Evolutionary conservation across 257 asterid genomes (phyloP).

Genomic region (Salvia rosmarinus): DNA sequence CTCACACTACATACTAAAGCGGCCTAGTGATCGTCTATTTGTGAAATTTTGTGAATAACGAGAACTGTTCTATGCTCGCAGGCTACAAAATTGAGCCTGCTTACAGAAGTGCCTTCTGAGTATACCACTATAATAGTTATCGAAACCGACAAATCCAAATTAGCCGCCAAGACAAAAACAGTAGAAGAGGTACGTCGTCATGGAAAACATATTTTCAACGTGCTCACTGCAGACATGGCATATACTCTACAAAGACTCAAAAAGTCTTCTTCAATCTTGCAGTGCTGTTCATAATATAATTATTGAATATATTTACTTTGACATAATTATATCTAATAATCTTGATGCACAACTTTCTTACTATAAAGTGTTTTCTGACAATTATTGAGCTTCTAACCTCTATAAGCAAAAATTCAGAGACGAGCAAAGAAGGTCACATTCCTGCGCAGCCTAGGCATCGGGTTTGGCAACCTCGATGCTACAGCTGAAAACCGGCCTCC

Average conservation of each 20-base stretch:
- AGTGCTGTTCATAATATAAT: not conserved
- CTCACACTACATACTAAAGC: no score
- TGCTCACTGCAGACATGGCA: not conserved
- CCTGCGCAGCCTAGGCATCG: slow-evolving; percentile 57
- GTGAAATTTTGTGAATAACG: slow-evolving; percentile 1
- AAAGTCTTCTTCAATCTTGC: not conserved
- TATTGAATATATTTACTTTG: no score
- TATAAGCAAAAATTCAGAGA: slow-evolving; percentile 42
- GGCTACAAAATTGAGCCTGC: slow-evolving; percentile 75
- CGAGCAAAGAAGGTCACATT: slow-evolving; percentile 39
- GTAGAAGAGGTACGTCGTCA: slow-evolving; percentile 49
- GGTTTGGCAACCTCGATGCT: slow-evolving; percentile 71
- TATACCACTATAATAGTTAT: slow-evolving; percentile 61
- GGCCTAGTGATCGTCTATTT: no score
- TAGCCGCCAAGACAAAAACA: slow-evolving; percentile 40
- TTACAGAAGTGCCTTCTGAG: slow-evolving; percentile 68
- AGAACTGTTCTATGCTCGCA: slow-evolving; percentile 31
- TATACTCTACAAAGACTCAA: no score
- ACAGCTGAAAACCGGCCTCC: slow-evolving; percentile 62
- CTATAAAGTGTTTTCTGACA: not conserved
- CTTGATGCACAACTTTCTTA: no score
- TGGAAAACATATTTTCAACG: not conserved
- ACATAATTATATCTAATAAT: no score
- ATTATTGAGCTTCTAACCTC: no score
- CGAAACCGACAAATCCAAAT: slow-evolving; percentile 51